Evolutionary conservation across 352 stramenopile genomes (phyloP), one percentile per base, ranked within the genome.

Genomic region (Globisporangium rhizosaccharum): DNA sequence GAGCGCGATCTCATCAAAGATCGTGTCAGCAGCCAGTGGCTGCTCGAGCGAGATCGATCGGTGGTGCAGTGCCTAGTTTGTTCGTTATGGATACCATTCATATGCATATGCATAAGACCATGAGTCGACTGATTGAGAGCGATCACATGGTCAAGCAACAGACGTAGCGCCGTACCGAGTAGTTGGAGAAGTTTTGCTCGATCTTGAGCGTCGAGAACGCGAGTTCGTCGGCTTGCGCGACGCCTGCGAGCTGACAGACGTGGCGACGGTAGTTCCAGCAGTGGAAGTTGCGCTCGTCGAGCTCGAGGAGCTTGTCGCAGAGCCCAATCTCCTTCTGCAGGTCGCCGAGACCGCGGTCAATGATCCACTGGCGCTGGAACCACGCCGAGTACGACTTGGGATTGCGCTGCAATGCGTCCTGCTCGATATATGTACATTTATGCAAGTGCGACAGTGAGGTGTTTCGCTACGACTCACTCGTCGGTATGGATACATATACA

Each of bases 241-340:
- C 58, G 20, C 72, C 72, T 10, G 77, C 75, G 51, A 87, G 63
- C 23, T 79, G 73, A 56, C 79, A 83, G 23, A 93, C 77, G 64
- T 90, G 73, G 37, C 79, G 81, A 26, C 83, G 94, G 72, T 99
- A 99, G 68, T 99, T 99, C 96, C 96, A 99, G 71, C 97, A 99
- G 71, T 99, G 97, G 68, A 99, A 99, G 65, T 99, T 99, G 37
- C 97, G 84, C 59, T 99, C 96, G 73, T 99, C 97, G 63, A 97
- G 82, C 53, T 92, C 67, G 45, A 90, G 66, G 10, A 90, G 68
- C 57, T 85, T 86, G 61, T 88, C 71, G 66, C 79, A 92, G 41
- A 94, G 68, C 48, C 58, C 70, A 25, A 94, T 88, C 58, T 94
- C 85, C 59, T 88, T 89, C 39, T 80, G 58, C 30, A 91, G 56